These are phyloP conservation scores for Orbilia brochopaga DNA, from an alignment of 2,329 filamentous ascomycete species.

Conservation along the genomic window DNA sequence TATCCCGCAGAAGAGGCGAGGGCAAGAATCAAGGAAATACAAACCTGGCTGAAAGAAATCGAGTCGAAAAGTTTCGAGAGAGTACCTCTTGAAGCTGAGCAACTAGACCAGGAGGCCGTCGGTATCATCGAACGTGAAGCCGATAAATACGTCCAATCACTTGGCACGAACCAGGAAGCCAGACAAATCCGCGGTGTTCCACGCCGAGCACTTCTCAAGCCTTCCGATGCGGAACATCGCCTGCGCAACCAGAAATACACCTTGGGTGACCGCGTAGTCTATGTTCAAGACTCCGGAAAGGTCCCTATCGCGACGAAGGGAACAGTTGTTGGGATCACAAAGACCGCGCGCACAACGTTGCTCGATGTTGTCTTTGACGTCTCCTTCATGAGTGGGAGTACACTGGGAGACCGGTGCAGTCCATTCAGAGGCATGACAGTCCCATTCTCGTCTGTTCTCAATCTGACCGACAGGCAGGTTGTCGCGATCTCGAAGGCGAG, in stretches of 20 bases:
- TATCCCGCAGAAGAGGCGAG: conserved; percentile 77
- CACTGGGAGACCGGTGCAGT: conserved; percentile 84
- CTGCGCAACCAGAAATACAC: conserved; percentile 81
- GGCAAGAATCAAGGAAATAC: conserved; percentile 88
- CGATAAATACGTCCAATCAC: conserved; percentile 62
- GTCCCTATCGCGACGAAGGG: conserved; percentile 90
- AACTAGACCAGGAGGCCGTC: conserved; percentile 90
- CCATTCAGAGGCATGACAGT: conserved; percentile 95
- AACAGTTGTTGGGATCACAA: conserved; percentile 92
- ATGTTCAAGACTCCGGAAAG: conserved; percentile 89
- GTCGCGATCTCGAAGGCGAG: conserved; percentile 69
- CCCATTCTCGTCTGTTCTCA: conserved; percentile 83
- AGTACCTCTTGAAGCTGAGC: conserved; percentile 94
- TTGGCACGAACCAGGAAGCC: conserved; percentile 63
- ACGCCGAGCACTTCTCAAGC: conserved; percentile 84
- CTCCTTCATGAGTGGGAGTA: conserved; percentile 96
- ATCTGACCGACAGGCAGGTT: conserved; percentile 81
- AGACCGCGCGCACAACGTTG: conserved; percentile 79
- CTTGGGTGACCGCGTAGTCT: conserved; percentile 89
- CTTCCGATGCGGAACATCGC: conserved; percentile 92
- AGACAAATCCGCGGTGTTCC: conserved; percentile 71
- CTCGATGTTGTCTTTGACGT: conserved; percentile 92
- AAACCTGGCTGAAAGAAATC: conserved; percentile 86
- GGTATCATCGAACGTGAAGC: conserved; percentile 78
- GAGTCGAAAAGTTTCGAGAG: conserved; percentile 91